These are phyloP conservation scores for Hymenoscyphus infarciens DNA, from an alignment of 2,329 filamentous ascomycete species.

Conservation along the genomic window DNA sequence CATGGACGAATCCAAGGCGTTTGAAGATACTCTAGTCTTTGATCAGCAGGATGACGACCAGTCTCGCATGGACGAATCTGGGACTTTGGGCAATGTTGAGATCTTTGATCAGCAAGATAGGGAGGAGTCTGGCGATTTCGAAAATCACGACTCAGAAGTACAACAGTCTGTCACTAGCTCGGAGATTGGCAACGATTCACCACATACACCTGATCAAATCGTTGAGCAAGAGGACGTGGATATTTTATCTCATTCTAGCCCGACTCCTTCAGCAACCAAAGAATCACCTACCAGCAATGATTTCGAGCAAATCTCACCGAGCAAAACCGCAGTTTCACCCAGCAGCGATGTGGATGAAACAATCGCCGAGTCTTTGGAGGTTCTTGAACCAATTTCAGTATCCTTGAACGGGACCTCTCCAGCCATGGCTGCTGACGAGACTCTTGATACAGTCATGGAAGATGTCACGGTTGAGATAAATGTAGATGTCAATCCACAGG, in stretches of 20 bases:
- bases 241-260: no score
- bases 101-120: background rate
- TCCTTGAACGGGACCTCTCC: background rate
- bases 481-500: slow-evolving; percentile 15
- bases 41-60: background rate
- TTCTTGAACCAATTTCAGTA: slow-evolving; percentile 12
- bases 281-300: background rate
- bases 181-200: background rate
- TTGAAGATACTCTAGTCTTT: background rate
- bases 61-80: background rate
- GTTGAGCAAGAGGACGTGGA: background rate
- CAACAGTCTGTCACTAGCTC: background rate
- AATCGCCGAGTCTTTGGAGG: slow-evolving; percentile 7
- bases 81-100: background rate
- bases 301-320: background rate
- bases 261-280: background rate
- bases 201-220: background rate
- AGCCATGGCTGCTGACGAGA: background rate
- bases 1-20: background rate
- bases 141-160: background rate
- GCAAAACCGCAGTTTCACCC: background rate
- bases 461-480: slow-evolving; percentile 17
- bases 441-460: background rate
- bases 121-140: background rate
- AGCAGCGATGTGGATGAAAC: slow-evolving; percentile 3